Base-by-base conservation (phyloP, 352 stramenopile genomes). In the Phytopythium helicoides region DNA sequence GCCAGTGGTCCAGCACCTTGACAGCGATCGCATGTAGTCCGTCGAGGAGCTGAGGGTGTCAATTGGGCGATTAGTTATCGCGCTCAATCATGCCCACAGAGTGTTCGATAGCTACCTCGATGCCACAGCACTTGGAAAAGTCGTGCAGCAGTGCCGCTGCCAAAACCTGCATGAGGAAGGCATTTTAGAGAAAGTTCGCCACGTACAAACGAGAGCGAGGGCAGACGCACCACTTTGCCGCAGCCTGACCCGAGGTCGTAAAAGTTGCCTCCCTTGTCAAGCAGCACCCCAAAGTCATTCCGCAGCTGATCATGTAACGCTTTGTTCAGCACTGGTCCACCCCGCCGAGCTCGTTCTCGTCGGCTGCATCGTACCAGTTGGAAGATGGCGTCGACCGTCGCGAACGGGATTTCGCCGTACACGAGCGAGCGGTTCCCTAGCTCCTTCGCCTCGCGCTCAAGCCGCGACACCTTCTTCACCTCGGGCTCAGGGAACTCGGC, bases 201-300 rank as follows among this genome's bases (percentile, higher is more conserved):
- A 14, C 31, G 15, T 21, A n/a, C 21, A 42, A 5, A 26, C 7
- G 19, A 18, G 18, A 1, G 16, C 28, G 40, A 31, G 3, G 15
- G 3, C 12, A 35, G 0, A 60, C 73, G 34, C 54, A 87, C 76
- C 54, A 86, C 76, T 87, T 87, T 87, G 54, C 76, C 76, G 45
- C 76, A 87, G 15, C 76, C 76, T 10, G 76, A 87, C 39, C 76
- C 76, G 18, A 87, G 76, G 37, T 87, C 76, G 58, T 87, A 87
- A 50, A 87, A 87, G 36, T 76, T 81, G 19, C 76, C 76, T 40
- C 76, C 71, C 51, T 73, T 73, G 42, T 87, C 76, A 42, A 87
- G 60, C 42, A 87, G 42, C 18, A 78, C 62, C 19, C 76, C 76
- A 36, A 84, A 86, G 51, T 87, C 57, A 38, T 63, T 58, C 9